Evolutionary conservation across 805 yeast species (phyloP), one percentile per base, ranked within the genome.

Genomic region (Wickerhamomyces mucosus): DNA sequence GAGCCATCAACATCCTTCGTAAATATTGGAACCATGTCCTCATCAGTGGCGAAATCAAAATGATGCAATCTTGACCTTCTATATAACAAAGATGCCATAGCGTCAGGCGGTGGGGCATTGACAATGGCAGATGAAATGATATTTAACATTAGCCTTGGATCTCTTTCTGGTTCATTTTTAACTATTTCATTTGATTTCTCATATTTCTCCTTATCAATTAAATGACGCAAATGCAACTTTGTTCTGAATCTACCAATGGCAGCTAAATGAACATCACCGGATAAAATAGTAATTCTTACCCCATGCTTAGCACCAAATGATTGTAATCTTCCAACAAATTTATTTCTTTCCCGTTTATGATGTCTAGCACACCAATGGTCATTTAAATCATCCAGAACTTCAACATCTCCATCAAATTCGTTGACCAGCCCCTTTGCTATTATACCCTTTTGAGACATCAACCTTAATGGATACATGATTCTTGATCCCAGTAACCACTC

Each of bases 291-390:
- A 36, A 92, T 56, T 43, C 98, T 67, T 4, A 80, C 73, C 4
- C 78, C 78, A 40, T 67, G 53, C 19, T 57, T 45, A 20, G 80
- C 67, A 4, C 89, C 85, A 46, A 86, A 74, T 27, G 69, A 69
- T 39, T 77, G 74, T 28, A 89, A 60, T 38, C 62, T 61, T 24
- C 63, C 65, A 39, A 88, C 59, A 24, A 89, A 63, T 42, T 53
- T 50, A 55, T 89, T 89, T 38, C 98, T 70, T 58, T 89, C 98
- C 29, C 57, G 56, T 53, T 89, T 92, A 59, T 89, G 98, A 52
- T 78, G 71, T 37, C 67, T 67, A 4, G 95, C 78, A 54, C 96
- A 86, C 98, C 98, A 89, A 59, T 89, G 97, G 53, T 89, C 98
- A 50, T 86, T 78, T 55, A 92, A 65, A 53, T 89, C 97, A 51